A percentile compares a stretch with the other conserved stretches of the same genome.
Conservation (phyloP, 495 filamentous ascomycete genomes). For the Daldinia vernicosa region DNA sequence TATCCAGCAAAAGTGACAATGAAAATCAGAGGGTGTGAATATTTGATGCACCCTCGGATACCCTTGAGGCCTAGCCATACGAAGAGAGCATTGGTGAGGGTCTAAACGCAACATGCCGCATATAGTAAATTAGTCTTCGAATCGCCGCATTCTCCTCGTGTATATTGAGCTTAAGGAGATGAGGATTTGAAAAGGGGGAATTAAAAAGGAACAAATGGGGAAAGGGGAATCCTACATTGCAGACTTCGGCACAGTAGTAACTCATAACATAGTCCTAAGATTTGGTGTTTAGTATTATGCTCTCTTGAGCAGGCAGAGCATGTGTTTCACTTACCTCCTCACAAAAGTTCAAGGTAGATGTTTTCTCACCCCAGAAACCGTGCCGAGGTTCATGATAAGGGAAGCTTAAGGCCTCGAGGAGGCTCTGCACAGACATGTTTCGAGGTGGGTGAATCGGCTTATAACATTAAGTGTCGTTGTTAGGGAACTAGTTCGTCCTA, state of each 20-base stretch:
- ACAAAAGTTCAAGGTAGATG: slow-evolving; percentile 91
- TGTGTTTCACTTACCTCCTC: slow-evolving; percentile 73
- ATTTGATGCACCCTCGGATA: slow-evolving; percentile 70
- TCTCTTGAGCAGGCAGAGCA: too few species aligned
- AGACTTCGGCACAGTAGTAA: slow-evolving; percentile 57
- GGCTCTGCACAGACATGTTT: slow-evolving; percentile 29
- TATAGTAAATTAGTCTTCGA: slow-evolving; percentile 66
- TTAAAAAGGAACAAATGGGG: not conserved
- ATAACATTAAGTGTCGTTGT: slow-evolving; percentile 10
- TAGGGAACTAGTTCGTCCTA: not conserved
- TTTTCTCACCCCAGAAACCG: slow-evolving; percentile 87
- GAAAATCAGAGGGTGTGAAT: slow-evolving; percentile 79
- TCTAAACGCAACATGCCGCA: slow-evolving; percentile 68
- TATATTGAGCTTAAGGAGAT: slow-evolving; percentile 2
- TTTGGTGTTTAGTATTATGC: slow-evolving; percentile 4
- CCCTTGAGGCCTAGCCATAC: slow-evolving; percentile 77
- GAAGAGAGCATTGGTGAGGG: slow-evolving; percentile 83
- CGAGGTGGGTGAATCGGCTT: slow-evolving; percentile 3
- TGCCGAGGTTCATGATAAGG: slow-evolving; percentile 73
- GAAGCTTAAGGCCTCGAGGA: slow-evolving; percentile 56
- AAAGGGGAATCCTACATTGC: slow-evolving; percentile 46
- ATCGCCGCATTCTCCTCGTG: slow-evolving; percentile 28
- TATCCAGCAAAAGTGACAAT: slow-evolving; percentile 76
- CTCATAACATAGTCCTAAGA: slow-evolving; percentile 59
- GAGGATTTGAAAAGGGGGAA: not conserved